These are phyloP conservation scores for Phialophora macrospora DNA, from an alignment of 2,329 filamentous ascomycete species.

Conservation along the genomic window DNA sequence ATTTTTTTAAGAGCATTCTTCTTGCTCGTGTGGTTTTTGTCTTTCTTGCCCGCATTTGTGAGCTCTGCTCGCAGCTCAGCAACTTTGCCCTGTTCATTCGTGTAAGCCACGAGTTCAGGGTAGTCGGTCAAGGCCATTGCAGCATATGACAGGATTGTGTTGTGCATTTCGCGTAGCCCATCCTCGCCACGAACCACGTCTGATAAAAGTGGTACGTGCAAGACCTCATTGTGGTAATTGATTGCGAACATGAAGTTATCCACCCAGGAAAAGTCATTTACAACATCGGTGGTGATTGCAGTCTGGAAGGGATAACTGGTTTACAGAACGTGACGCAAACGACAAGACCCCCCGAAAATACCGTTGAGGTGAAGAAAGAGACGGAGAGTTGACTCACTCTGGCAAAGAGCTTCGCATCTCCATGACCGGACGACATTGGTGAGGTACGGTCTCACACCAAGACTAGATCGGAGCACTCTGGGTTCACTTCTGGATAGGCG, in stretches of 20 bases:
- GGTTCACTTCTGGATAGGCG: conserved; percentile 7
- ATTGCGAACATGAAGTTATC: background rate
- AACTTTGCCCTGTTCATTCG: conserved; percentile 86
- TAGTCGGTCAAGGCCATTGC: conserved; percentile 8
- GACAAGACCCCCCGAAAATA: background rate
- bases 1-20: conserved; percentile 99
- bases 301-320: background rate
- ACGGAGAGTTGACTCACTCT: conserved; percentile 68
- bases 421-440: conserved; percentile 70
- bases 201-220: background rate
- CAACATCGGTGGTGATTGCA: background rate
- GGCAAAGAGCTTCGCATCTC: conserved; percentile 99
- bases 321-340: background rate
- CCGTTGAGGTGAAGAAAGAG: conserved; percentile 28
- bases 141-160: conserved; percentile 2
- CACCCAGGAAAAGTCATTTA: background rate
- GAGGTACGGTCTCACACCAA: background rate
- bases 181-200: background rate
- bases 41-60: conserved; percentile 92
- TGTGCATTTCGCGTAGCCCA: background rate
- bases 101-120: conserved; percentile 18
- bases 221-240: background rate
- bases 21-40: conserved; percentile 93
- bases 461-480: background rate
- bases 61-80: conserved; percentile 94